Percentiles rank a stretch among this genome's conserved stretches.
phyloP scores from a whole-genome alignment of 2,329 filamentous ascomycete genomes.

The Aspergillus quadricinctus region DNA sequence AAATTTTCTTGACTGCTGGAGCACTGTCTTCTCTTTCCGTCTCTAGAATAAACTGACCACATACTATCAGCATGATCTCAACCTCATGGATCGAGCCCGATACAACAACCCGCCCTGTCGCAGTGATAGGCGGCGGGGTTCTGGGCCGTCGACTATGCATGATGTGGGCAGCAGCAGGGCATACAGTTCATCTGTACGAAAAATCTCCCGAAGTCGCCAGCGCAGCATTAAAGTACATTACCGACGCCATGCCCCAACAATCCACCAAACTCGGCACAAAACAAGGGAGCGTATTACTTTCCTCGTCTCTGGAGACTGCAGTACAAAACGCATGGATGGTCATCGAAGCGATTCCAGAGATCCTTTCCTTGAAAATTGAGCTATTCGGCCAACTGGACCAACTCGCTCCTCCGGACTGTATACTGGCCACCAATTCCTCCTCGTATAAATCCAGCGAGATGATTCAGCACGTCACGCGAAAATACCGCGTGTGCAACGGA shows the following conservation, averaged over 20 bases:
- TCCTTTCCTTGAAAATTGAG: constrained; percentile 45
- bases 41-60: not conserved
- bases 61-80: constrained; percentile 9
- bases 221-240: constrained; percentile 12
- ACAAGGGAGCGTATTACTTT: not conserved
- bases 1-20: not conserved
- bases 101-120: constrained; percentile 17
- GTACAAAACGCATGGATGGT: constrained; percentile 49
- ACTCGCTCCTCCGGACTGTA: constrained; percentile 41
- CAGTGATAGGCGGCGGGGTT: constrained; percentile 17
- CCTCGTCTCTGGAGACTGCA: constrained; percentile 27
- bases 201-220: constrained; percentile 5
- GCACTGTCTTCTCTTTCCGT: not conserved
- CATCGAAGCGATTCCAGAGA: constrained; percentile 52
- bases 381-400: constrained; percentile 47
- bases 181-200: constrained; percentile 15
- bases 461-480: constrained; percentile 34
- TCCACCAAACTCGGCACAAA: constrained; percentile 13
- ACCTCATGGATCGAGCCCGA: constrained; percentile 16
- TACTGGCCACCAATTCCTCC: constrained; percentile 50
- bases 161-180: constrained; percentile 18
- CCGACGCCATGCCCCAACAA: constrained; percentile 10
- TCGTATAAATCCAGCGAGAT: constrained; percentile 51
- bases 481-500: constrained; percentile 44
- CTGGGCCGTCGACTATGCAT: constrained; percentile 19